Conservation (phyloP, 2,329 filamentous ascomycete species). For the Calonectria montana region DNA sequence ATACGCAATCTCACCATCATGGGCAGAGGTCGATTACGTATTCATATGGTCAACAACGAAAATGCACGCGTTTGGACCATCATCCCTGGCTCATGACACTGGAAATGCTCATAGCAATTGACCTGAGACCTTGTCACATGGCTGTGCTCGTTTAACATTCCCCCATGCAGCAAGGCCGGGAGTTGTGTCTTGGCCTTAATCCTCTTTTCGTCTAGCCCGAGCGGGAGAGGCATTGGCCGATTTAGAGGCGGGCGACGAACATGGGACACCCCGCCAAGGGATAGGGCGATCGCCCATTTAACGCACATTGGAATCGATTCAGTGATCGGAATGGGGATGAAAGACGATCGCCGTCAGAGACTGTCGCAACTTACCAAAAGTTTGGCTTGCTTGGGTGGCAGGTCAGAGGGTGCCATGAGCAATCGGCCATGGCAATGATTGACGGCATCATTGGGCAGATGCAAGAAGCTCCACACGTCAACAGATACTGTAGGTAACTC, state of each 20-base stretch:
- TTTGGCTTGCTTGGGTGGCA: background rate
- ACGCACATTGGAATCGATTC: slow-evolving; percentile 12
- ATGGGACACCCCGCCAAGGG: slow-evolving; percentile 1
- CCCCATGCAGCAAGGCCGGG: slow-evolving; percentile 37
- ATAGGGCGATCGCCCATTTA: slow-evolving; percentile 4
- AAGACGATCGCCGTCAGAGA: background rate
- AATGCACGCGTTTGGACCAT: background rate
- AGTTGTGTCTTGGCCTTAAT: slow-evolving; percentile 33
- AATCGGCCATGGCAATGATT: background rate
- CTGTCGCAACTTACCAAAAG: background rate
- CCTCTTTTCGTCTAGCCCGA: slow-evolving; percentile 33
- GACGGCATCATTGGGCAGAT: background rate
- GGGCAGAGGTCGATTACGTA: slow-evolving; percentile 5
- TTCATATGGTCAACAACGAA: background rate
- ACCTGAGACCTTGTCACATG: slow-evolving; percentile 38
- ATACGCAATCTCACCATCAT: slow-evolving; percentile 20
- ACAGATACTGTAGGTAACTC: background rate
- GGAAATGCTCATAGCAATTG: slow-evolving; percentile 4
- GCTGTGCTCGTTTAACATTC: slow-evolving; percentile 42
- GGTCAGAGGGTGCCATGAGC: background rate
- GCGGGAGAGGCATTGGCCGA: slow-evolving; percentile 36
- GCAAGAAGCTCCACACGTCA: slow-evolving; percentile 4
- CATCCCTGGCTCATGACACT: slow-evolving; percentile 2
- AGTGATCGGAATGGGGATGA: slow-evolving; percentile 8
- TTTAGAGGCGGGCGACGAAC: slow-evolving; percentile 1